Evolutionary conservation across 2,329 filamentous ascomycete species (phyloP).

Genomic region (Tolypocladium paradoxum): DNA sequence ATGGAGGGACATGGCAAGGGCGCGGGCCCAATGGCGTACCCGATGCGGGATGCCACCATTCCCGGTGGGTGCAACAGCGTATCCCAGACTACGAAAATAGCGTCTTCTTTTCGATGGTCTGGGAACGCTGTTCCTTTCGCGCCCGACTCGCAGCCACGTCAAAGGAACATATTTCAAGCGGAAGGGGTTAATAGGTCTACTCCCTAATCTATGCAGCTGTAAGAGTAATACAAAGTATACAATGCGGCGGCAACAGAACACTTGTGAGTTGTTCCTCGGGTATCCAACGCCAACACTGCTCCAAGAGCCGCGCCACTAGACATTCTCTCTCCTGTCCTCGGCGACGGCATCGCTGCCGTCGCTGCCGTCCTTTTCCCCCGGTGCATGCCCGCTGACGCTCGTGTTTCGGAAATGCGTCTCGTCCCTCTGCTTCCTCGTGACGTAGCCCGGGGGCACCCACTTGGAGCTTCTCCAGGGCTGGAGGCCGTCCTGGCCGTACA

Average conservation of each 20-base stretch:
- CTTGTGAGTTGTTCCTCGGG: too few species aligned
- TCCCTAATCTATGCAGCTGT: background rate
- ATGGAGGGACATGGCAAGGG: too few species aligned
- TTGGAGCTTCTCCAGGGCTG: conserved; percentile 49
- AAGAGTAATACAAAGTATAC: background rate
- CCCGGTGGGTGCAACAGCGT: too few species aligned
- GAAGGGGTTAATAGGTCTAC: too few species aligned
- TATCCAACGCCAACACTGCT: too few species aligned
- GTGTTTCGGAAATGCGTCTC: conserved; percentile 13
- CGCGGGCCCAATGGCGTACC: too few species aligned
- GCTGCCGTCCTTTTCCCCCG: conserved; percentile 4
- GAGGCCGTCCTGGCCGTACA: conserved; percentile 51
- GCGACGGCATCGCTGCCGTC: background rate
- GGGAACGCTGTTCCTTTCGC: too few species aligned
- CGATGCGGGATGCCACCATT: too few species aligned
- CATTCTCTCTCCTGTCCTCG: conserved; percentile 3
- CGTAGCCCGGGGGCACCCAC: conserved; percentile 38
- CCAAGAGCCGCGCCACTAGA: background rate
- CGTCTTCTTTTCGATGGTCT: too few species aligned
- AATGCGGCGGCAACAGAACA: background rate
- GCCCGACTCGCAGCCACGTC: too few species aligned
- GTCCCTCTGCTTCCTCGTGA: conserved; percentile 26
- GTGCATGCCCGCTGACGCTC: conserved; percentile 1
- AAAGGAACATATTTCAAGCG: too few species aligned
- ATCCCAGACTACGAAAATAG: too few species aligned